These are phyloP conservation scores for Crucihimalaya himalaica DNA, from an alignment of 345 rosid species.

Conservation along the genomic window DNA sequence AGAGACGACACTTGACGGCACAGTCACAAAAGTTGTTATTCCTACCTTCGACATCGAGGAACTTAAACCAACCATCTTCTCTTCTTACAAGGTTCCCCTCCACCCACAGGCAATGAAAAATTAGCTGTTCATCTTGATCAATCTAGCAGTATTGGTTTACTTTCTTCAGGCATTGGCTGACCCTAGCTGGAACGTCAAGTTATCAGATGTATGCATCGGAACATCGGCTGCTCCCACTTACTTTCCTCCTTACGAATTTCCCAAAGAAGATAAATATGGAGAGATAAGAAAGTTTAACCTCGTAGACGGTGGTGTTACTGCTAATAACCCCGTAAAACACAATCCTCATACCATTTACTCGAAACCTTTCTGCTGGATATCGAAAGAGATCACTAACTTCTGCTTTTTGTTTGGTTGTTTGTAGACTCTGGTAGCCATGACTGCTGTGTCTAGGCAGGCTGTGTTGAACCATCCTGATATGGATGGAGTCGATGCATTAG, in stretches of 20 bases:
- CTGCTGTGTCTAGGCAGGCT: constrained; percentile 49
- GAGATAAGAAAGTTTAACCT: constrained; percentile 42
- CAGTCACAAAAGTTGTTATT: constrained; percentile 54
- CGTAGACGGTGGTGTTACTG: constrained; percentile 58
- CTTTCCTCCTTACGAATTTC: constrained; percentile 53
- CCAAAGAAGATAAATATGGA: constrained; percentile 32
- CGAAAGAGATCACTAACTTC: neutral
- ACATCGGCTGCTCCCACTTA: constrained; percentile 70
- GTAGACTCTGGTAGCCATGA: constrained; percentile 57
- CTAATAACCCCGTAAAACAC: constrained; percentile 53
- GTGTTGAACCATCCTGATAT: constrained; percentile 47
- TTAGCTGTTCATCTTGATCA: neutral
- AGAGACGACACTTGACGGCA: constrained; percentile 46
- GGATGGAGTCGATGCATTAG: constrained; percentile 34
- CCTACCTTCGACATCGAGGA: constrained; percentile 63
- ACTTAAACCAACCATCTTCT: constrained; percentile 56
- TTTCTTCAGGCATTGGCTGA: constrained; percentile 21
- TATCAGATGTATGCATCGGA: constrained; percentile 59
- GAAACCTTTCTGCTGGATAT: neutral
- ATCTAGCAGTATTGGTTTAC: neutral
- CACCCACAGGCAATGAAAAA: neutral
- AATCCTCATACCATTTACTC: neutral
- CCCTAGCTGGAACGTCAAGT: constrained; percentile 44
- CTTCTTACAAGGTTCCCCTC: constrained; percentile 50
- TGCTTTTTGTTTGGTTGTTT: neutral